Conservation (phyloP, 352 stramenopile genomes). For the Phytophthora nicotianae region DNA sequence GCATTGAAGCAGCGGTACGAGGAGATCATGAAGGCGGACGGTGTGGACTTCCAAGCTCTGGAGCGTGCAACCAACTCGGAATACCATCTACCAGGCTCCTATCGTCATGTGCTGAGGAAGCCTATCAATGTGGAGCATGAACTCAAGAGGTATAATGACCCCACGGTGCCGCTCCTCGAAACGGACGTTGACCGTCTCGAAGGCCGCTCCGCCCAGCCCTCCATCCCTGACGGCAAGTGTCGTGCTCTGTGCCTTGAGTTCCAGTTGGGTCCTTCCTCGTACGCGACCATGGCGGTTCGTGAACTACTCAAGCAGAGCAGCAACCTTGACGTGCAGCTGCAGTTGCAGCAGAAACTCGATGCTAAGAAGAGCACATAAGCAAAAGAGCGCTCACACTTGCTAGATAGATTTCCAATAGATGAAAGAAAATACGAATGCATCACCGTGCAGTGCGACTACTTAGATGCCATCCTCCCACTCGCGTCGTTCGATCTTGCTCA, state of each 20-base stretch:
- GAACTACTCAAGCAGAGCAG: constrained; percentile 95
- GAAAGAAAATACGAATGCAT: constrained; percentile 3
- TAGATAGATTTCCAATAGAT: constrained; percentile 24
- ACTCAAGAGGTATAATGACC: constrained; percentile 94
- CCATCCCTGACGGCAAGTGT: constrained; percentile 64
- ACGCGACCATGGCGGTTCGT: constrained; percentile 96
- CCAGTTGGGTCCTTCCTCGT: constrained; percentile 87
- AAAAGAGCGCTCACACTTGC: not conserved
- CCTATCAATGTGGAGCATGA: constrained; percentile 90
- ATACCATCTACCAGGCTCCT: constrained; percentile 93
- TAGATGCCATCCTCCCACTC: constrained; percentile 67
- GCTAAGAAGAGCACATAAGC: constrained; percentile 22
- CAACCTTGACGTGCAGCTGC: constrained; percentile 74
- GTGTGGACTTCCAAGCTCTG: constrained; percentile 73
- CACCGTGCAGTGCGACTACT: not conserved
- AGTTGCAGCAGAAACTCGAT: constrained; percentile 51
- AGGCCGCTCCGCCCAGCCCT: constrained; percentile 39
- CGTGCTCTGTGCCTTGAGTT: constrained; percentile 85
- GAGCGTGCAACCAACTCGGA: constrained; percentile 82
- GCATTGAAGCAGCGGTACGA: constrained; percentile 71
- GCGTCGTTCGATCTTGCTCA: constrained; percentile 80
- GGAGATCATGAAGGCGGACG: constrained; percentile 59
- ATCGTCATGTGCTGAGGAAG: constrained; percentile 92
- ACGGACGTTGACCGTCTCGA: constrained; percentile 92
- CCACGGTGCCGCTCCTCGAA: constrained; percentile 90